Evolutionary conservation across 192 early-diverging fungal genomes (phyloP), one percentile per base, ranked within the genome.

Genomic region (Entomortierella beljakovae): DNA sequence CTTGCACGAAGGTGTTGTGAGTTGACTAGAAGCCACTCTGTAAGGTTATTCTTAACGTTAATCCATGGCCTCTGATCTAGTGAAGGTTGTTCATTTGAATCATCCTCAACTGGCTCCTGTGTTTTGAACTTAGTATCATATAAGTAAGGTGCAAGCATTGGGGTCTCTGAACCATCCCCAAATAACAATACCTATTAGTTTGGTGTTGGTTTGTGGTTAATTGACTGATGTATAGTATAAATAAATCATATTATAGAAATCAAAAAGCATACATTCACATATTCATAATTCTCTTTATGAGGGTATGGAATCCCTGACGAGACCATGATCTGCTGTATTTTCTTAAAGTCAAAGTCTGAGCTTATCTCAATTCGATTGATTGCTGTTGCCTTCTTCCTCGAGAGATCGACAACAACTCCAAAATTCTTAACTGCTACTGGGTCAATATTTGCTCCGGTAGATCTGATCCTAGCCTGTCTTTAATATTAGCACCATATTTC

Each of bases 21-120:
- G 60, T 89, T 89, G 60, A 89, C 83, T 4, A 89, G 66, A 25
- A 89, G 61, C 71, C 81, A 89, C 25, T 89, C 88, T n/a, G 70
- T 83, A 6, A 89, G 69, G 64, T 89, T 87, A 48, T 88, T 89
- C 57, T 86, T 86, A 42, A 89, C 68, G 20, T 48, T 60, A 50
- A 86, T 67, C 66, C 73, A 68, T 28, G 82, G 82, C 20, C 84
- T 67, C 18, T 76, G 61, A 51, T 68, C 57, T 60, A 52, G 50
- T 43, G 58, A 15, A 16, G 46, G 18, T 6, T 23, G 37, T 15
- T 58, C 43, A 1, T 68, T 61, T 18, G 73, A 65, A 9, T 75
- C 59, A 7, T 81, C 68, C 42, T 82, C 80, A 25, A 72, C 34
- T 0, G 82, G 70, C 9, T 83, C 80, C 49, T 73, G 83, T 16